These are phyloP conservation scores for Yamadazyma takamatsuzukensis DNA, from an alignment of 805 yeast species.

Conservation along the genomic window DNA sequence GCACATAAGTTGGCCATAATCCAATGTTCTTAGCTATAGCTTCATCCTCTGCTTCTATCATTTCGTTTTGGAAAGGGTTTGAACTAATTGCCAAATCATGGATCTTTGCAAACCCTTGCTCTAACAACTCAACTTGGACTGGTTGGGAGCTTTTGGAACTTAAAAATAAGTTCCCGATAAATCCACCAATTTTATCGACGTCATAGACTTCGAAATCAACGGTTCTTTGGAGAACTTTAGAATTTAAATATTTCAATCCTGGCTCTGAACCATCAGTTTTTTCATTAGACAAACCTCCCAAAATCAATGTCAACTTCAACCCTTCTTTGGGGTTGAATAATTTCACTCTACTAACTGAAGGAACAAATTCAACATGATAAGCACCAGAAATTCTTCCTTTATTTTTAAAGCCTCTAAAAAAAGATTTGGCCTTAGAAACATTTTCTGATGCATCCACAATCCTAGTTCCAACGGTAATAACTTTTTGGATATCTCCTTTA, in stretches of 20 bases:
- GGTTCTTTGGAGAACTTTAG: constrained; percentile 64
- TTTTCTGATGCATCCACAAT: constrained; percentile 79
- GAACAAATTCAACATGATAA: constrained; percentile 64
- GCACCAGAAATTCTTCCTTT: constrained; percentile 59
- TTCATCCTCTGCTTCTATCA: constrained; percentile 56
- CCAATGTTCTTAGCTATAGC: constrained; percentile 59
- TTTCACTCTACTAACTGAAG: constrained; percentile 65
- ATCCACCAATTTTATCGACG: constrained; percentile 76
- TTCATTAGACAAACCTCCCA: constrained; percentile 64
- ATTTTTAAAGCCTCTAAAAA: constrained; percentile 63
- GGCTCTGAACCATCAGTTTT: constrained; percentile 38
- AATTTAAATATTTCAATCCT: constrained; percentile 52
- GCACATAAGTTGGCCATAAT: constrained; percentile 67
- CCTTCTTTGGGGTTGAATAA: constrained; percentile 70
- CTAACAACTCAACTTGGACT: constrained; percentile 53
- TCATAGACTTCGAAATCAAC: constrained; percentile 66
- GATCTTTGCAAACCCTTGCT: constrained; percentile 59
- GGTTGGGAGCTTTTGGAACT: constrained; percentile 47
- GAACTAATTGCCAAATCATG: constrained; percentile 64
- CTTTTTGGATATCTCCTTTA: constrained; percentile 40
- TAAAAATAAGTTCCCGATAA: constrained; percentile 65
- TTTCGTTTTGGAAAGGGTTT: constrained; percentile 51
- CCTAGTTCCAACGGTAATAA: constrained; percentile 54
- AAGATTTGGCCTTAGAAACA: constrained; percentile 67
- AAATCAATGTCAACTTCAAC: constrained; percentile 60